Evolutionary conservation across 2,329 filamentous ascomycete genomes (phyloP), one percentile per base, ranked within the genome.

Genomic region (Zymoseptoria tritici): DNA sequence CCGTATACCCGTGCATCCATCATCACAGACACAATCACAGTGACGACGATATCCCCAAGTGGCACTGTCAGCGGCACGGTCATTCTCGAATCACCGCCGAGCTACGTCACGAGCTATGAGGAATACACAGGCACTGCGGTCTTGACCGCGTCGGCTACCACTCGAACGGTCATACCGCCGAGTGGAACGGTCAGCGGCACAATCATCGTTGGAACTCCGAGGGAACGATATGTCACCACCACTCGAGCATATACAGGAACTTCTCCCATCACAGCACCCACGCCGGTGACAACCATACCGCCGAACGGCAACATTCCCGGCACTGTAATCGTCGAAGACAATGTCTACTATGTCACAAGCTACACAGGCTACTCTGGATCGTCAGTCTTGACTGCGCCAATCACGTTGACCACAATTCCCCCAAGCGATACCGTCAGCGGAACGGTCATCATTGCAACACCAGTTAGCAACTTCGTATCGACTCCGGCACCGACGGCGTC

Each of bases 101-200:
- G 52, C 16, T 58, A 22, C 46, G 49, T 46, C 9, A 51, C 49
- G 4, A 55, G 52, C 20, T 58, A 50, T n/a, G 52, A 19, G 16
- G 52, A 24, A 29, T 58, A 58, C 51, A 58, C 50, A 5, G 56
- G 56, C n/a, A 54, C 50, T 24, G 51, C 51, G 16, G 9, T 51
- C 16, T 22, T 59, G 24, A 60, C 61, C 8, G 58, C 52, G 19
- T 56, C 58, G 8, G 49, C 52, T 4, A 62, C 56, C 5, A 51
- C 54, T n/a, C 57, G 55, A 26, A 62, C 54, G 2, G 13, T 46
- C 36, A 56, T 55, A 22, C 36, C 24, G n/a, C 58, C 61, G 42
- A 58, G 42, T n/a, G 61, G 58, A 20, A 58, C 46, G 31, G 42
- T 19, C n/a, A 55, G 52, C 26, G 61, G 61, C n/a, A 60, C 58